Evolutionary conservation across 2,329 filamentous ascomycete species (phyloP).

Genomic region (Sporothrix mexicana): DNA sequence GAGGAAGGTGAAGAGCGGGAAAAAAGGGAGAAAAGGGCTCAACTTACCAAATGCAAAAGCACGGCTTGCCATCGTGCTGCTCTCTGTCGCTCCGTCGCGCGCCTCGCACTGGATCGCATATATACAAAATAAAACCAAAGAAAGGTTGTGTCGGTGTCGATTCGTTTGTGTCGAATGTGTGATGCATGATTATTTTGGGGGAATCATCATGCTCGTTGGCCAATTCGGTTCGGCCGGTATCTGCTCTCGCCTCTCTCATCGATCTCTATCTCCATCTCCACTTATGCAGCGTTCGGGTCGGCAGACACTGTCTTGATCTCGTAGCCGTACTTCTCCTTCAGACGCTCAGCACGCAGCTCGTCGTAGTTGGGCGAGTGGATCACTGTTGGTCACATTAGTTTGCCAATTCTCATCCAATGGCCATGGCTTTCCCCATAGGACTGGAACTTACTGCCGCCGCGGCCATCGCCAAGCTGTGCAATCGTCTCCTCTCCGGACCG

Average conservation of each 20-base stretch:
- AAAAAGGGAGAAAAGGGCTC: neutral
- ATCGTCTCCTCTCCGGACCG: constrained; percentile 80
- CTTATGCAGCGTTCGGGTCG: constrained; percentile 45
- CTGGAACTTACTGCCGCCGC: constrained; percentile 60
- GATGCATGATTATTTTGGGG: neutral
- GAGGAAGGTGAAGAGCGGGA: neutral
- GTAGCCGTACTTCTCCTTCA: constrained; percentile 87
- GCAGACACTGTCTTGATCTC: constrained; percentile 74
- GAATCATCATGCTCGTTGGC: constrained; percentile 18
- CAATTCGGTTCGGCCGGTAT: neutral
- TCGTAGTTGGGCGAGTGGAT: constrained; percentile 83
- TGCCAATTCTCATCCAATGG: neutral
- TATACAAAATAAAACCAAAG: constrained; percentile 31
- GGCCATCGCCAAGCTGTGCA: constrained; percentile 80
- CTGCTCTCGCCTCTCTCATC: neutral
- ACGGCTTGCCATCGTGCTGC: constrained; percentile 22
- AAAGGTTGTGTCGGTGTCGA: constrained; percentile 10
- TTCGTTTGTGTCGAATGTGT: neutral
- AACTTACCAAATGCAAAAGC: constrained; percentile 22
- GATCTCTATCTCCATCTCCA: neutral
- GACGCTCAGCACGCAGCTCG: constrained; percentile 78
- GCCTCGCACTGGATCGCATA: constrained; percentile 24
- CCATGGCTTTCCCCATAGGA: neutral
- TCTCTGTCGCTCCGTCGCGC: neutral
- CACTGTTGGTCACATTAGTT: constrained; percentile 49